Evolutionary conservation across 805 yeast genomes (phyloP).

Genomic region (Candida fluviatilis): DNA sequence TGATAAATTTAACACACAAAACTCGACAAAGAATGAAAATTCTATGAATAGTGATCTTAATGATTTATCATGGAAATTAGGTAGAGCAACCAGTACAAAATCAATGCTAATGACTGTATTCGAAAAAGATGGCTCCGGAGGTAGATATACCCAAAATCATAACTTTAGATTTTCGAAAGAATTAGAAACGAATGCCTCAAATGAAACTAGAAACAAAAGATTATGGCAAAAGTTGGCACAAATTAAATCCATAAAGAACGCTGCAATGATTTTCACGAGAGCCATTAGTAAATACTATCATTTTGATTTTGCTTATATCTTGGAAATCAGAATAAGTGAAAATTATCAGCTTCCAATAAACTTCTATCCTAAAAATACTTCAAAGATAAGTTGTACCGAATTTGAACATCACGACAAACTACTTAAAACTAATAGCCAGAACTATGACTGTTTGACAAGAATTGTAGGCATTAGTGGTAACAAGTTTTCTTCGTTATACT

Average conservation of each 20-base stretch:
- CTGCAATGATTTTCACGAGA: conserved; percentile 38
- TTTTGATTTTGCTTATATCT: conserved; percentile 44
- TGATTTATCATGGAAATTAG: conserved; percentile 36
- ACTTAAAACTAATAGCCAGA: conserved; percentile 16
- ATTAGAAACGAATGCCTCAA: conserved; percentile 5
- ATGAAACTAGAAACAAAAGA: conserved; percentile 6
- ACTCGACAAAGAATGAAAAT: conserved; percentile 9
- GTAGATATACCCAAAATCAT: conserved; percentile 50
- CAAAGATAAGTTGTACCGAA: conserved; percentile 41
- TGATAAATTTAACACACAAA: conserved; percentile 9
- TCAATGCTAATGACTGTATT: conserved; percentile 38
- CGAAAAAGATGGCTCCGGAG: conserved; percentile 64
- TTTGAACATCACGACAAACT: conserved; percentile 38
- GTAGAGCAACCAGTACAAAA: conserved; percentile 51
- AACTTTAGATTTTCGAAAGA: conserved; percentile 39
- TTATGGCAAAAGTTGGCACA: conserved; percentile 33
- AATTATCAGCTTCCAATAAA: conserved; percentile 36
- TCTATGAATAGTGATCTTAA: conserved; percentile 21
- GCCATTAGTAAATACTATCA: conserved; percentile 28
- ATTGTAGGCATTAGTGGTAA: conserved; percentile 42
- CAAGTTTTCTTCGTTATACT: conserved; percentile 16
- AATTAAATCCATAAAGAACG: conserved; percentile 40
- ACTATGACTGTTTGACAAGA: conserved; percentile 41
- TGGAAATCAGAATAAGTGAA: conserved; percentile 51
- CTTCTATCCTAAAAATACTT: conserved; percentile 40